Evolutionary conservation across 1,284 basidiomycete genomes (phyloP).

Genomic region (Thecaphora thlaspeos): DNA sequence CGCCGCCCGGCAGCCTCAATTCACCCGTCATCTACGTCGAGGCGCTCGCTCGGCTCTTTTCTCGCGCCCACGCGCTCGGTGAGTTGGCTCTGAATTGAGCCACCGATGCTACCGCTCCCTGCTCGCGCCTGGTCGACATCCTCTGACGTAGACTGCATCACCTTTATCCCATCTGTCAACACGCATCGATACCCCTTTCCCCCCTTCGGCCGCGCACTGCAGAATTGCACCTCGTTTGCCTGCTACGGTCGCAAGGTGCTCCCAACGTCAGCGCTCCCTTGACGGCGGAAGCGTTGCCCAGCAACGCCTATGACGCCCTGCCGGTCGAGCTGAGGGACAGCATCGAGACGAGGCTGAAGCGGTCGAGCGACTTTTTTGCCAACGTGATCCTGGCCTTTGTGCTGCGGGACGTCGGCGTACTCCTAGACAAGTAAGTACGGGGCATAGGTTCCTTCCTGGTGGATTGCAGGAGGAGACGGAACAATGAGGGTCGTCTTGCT

Average conservation of each 20-base stretch:
- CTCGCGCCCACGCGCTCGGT: slow-evolving; percentile 70
- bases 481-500: no score
- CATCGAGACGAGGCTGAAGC: slow-evolving; percentile 73
- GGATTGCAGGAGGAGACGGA: no score
- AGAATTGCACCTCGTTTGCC: not conserved
- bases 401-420: slow-evolving; percentile 66
- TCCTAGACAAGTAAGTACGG: slow-evolving; percentile 80
- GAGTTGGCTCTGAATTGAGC: slow-evolving; percentile 33
- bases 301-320: slow-evolving; percentile 13
- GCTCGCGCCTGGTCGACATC: no score
- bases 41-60: slow-evolving; percentile 73
- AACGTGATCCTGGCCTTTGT: slow-evolving; percentile 87
- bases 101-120: no score
- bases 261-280: not conserved
- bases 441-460: no score
- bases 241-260: not conserved
- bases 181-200: no score
- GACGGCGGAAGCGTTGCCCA: not conserved
- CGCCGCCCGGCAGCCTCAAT: slow-evolving; percentile 69
- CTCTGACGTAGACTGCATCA: no score
- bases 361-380: slow-evolving; percentile 84
- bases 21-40: slow-evolving; percentile 82
- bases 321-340: slow-evolving; percentile 64
- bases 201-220: no score
- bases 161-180: no score